Base-by-base conservation (phyloP, 176 grass and related monocot species). In the Echinochloa phyllopogon region DNA sequence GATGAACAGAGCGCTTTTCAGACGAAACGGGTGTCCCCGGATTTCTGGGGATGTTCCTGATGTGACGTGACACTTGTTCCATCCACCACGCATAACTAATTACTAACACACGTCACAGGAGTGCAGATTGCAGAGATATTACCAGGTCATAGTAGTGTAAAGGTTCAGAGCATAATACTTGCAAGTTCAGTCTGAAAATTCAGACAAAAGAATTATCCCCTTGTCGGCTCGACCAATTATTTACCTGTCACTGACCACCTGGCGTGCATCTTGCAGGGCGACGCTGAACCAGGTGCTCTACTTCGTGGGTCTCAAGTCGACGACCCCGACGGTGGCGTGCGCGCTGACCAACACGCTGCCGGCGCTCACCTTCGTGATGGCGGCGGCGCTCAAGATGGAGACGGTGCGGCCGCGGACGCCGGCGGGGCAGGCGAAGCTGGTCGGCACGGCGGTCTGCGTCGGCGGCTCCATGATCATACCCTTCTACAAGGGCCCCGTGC, bases 401-500 rank as follows among this genome's bases (percentile, higher is more conserved):
- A 68, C 59, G 74, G 74, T 90, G 52, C 82, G 91, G 36, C 73
- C 68, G 18, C 37, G 3, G 4, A 77, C 91, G 23, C 17, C 65
- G 29, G 55, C 87, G 27, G 89, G 93, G 16, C 91, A 86, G 80
- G 93, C 89, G 1, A 98, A 98, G 79, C 61, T 95, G 59, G 11
- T 83, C 1, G 96, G 96, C 72, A 95, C 93, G 20, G 75, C 81
- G 10, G 56, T 94, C 51, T 94, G 96, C 60, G 83, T 98, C 14
- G 91, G 96, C 3, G 96, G 93, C 2, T 94, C 96, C 65, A 94
- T 98, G 96, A 29, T 98, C 14, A 94, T 98, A 29, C 92, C 96
- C 13, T 98, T 98, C 88, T 98, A 92, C 91, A 95, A 92, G 85
- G 96, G 96, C 62, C 44, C 74, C 2, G 75, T 83, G 17, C 51